Conservation (phyloP, 345 rosid genomes). For the Eucalyptus guilfoylei region DNA sequence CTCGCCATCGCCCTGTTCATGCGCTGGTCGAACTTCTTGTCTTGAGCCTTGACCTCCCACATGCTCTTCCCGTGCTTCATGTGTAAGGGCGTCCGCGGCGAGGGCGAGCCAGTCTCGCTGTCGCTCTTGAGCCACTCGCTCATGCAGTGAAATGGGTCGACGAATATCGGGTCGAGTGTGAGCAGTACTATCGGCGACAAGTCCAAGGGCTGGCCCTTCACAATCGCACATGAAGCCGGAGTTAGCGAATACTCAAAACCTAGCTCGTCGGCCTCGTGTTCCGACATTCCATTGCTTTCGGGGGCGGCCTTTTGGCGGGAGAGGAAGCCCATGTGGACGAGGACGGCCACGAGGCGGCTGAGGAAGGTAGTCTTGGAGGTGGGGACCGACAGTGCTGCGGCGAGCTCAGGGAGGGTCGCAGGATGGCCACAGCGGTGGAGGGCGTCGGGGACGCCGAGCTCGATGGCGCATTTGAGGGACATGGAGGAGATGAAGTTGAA, state of each 20-base stretch:
- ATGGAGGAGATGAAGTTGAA: conserved; percentile 27
- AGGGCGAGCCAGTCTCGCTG: background rate
- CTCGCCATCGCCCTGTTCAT: conserved; percentile 22
- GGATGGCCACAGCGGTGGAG: conserved; percentile 26
- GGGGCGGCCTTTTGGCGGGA: background rate
- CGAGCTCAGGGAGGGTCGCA: conserved; percentile 16
- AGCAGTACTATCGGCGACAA: conserved; percentile 4
- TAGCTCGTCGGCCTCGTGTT: background rate
- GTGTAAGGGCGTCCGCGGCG: conserved; percentile 1
- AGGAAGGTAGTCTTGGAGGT: conserved; percentile 3
- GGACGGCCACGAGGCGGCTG: conserved; percentile 28
- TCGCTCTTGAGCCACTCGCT: conserved; percentile 17
- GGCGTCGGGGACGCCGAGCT: conserved; percentile 28
- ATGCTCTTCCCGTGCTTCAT: conserved; percentile 10
- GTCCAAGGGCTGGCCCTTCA: conserved; percentile 11
- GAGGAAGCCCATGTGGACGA: conserved; percentile 30
- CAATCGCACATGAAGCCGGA: conserved; percentile 6
- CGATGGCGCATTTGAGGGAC: conserved; percentile 31
- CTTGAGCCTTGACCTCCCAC: background rate
- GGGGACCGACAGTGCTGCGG: conserved; percentile 7
- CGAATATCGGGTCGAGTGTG: conserved; percentile 8
- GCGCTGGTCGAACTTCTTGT: background rate
- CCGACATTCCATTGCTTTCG: background rate
- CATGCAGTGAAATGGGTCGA: conserved; percentile 10
- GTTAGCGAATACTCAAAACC: conserved; percentile 14